phyloP scores from a whole-genome alignment of 345 rosid genomes.

The Eucalyptus cloeziana region DNA sequence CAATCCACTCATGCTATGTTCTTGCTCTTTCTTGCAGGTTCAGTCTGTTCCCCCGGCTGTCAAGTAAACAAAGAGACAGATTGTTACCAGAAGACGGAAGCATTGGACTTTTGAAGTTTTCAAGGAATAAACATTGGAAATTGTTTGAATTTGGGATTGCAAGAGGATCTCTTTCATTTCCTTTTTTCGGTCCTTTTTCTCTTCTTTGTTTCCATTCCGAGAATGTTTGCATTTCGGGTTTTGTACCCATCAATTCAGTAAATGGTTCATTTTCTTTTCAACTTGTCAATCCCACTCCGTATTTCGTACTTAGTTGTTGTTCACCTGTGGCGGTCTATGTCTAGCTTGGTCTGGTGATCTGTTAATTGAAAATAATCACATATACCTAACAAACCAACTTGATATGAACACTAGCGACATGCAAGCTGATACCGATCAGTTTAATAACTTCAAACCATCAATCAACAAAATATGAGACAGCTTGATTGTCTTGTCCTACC shows the following conservation, averaged over 20 bases:
- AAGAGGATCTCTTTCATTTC: not conserved
- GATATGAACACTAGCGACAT: not conserved
- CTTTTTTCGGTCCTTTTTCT: not conserved
- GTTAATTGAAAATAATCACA: not conserved
- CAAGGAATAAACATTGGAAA: not conserved
- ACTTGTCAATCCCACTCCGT: not conserved
- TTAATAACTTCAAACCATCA: not conserved
- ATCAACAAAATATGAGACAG: not conserved
- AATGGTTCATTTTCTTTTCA: not conserved
- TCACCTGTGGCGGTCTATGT: not conserved
- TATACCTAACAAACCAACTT: not conserved
- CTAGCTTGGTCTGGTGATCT: not conserved
- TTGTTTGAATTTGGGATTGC: not conserved
- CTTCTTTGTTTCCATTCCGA: not conserved
- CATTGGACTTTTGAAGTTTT: not conserved
- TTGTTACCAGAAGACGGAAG: not conserved
- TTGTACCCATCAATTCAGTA: not conserved
- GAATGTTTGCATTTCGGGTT: slow-evolving; percentile 3
- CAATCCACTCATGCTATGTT: not conserved
- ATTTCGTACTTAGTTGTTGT: not conserved
- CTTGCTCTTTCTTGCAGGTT: slow-evolving; percentile 32
- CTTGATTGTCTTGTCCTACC: not conserved
- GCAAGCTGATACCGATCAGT: not conserved
- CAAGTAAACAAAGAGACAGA: not conserved
- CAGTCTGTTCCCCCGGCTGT: slow-evolving; percentile 61